A percentile compares a stretch with the other conserved stretches of the same genome.
Conservation (phyloP, 73 alveolate species). For the Paraurostyla sp. region DNA sequence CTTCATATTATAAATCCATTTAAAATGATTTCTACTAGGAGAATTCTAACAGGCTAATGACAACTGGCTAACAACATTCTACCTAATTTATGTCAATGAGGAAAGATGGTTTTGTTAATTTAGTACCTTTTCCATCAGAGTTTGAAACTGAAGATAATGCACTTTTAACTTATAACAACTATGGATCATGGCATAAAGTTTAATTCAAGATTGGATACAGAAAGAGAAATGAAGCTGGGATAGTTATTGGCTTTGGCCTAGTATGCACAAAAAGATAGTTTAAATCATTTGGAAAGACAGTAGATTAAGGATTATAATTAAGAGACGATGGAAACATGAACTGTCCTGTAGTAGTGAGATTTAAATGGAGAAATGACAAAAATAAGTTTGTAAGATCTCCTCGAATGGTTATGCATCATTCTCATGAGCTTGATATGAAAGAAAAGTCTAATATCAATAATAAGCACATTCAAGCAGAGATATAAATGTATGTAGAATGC, state of each 20-base stretch:
- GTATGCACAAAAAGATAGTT: conserved; percentile 55
- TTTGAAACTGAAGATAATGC: conserved; percentile 64
- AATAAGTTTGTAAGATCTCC: conserved; percentile 49
- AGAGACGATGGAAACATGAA: conserved; percentile 42
- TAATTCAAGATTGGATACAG: conserved; percentile 58
- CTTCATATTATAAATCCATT: too few species aligned
- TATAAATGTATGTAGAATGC: conserved; percentile 44
- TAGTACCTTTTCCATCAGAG: conserved; percentile 65
- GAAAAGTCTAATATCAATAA: conserved; percentile 56
- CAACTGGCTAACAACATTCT: too few species aligned
- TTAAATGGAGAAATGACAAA: conserved; percentile 52
- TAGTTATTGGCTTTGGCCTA: conserved; percentile 39
- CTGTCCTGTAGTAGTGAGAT: conserved; percentile 67
- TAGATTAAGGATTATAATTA: conserved; percentile 62
- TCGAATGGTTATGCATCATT: conserved; percentile 55
- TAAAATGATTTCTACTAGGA: too few species aligned
- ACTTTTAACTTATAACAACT: conserved; percentile 42
- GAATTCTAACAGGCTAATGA: too few species aligned
- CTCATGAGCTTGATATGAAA: conserved; percentile 66
- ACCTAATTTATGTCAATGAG: too few species aligned
- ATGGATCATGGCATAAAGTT: conserved; percentile 58
- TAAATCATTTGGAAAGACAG: background rate
- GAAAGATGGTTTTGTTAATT: conserved; percentile 57
- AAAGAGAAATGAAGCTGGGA: conserved; percentile 51
- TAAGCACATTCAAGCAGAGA: conserved; percentile 55